These are phyloP conservation scores for Kodamaea jinghongensis DNA, from an alignment of 805 yeast genomes.

Conservation along the genomic window DNA sequence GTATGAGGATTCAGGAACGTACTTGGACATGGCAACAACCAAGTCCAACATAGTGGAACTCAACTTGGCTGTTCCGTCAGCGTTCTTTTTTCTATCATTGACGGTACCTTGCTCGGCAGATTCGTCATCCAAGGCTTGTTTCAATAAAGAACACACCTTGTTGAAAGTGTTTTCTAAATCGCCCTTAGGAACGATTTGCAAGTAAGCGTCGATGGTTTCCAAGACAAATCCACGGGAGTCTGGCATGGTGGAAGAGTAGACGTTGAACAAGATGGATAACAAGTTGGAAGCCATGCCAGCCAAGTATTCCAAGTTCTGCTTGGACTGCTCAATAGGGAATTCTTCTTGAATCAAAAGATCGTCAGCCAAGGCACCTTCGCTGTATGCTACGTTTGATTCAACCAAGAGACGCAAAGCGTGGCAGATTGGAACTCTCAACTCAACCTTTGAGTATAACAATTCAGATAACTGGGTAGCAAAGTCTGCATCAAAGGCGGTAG, in stretches of 20 bases:
- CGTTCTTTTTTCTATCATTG: conserved; percentile 30
- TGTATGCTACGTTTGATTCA: conserved; percentile 67
- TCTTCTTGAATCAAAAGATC: conserved; percentile 58
- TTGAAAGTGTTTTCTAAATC: conserved; percentile 77
- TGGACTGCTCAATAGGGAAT: conserved; percentile 57
- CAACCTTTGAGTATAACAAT: conserved; percentile 69
- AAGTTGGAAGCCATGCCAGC: conserved; percentile 68
- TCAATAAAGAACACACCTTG: conserved; percentile 78
- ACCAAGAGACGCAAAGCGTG: conserved; percentile 75
- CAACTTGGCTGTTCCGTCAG: conserved; percentile 38
- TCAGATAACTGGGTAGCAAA: conserved; percentile 79
- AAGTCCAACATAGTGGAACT: conserved; percentile 90
- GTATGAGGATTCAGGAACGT: conserved; percentile 69
- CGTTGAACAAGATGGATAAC: conserved; percentile 85
- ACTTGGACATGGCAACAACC: conserved; percentile 81
- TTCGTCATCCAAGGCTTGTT: conserved; percentile 68
- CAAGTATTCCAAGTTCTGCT: conserved; percentile 58
- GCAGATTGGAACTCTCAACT: conserved; percentile 77
- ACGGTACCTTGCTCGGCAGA: conserved; percentile 26
- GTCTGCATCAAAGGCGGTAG: conserved; percentile 59
- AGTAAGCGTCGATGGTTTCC: conserved; percentile 80
- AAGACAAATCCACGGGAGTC: conserved; percentile 80
- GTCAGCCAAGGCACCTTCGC: conserved; percentile 54
- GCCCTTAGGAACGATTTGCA: conserved; percentile 62
- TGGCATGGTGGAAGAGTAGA: conserved; percentile 83